Evolutionary conservation across 805 yeast genomes (phyloP).

Genomic region (Candida xiaguanensis): DNA sequence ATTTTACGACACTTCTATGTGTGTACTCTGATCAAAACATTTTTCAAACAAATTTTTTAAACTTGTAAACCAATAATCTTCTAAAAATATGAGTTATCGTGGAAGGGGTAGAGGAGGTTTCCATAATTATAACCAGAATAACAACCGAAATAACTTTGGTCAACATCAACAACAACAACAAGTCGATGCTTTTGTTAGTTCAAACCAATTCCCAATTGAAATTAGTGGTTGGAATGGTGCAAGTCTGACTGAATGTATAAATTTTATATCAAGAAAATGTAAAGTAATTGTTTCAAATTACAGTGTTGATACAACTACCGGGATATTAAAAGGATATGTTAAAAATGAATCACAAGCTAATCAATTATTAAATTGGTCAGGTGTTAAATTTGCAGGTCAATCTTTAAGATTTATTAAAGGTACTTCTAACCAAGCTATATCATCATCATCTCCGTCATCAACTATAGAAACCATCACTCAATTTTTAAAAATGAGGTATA

Average conservation of each 20-base stretch:
- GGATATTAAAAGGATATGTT: conserved; percentile 59
- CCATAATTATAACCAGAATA: conserved; percentile 13
- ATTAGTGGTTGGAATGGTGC: conserved; percentile 84
- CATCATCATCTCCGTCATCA: conserved; percentile 10
- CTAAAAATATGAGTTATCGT: conserved; percentile 30
- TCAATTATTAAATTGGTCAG: conserved; percentile 57
- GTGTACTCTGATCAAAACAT: conserved; percentile 1
- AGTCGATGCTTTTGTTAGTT: conserved; percentile 24
- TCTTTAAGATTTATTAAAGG: conserved; percentile 50
- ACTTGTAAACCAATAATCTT: neutral
- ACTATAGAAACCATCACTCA: conserved; percentile 52
- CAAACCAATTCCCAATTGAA: conserved; percentile 49
- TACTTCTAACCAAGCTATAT: conserved; percentile 6
- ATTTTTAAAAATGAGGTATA: conserved; percentile 66
- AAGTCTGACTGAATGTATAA: conserved; percentile 59
- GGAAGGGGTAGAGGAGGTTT: conserved; percentile 34
- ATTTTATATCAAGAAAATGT: conserved; percentile 67
- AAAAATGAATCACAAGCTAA: conserved; percentile 53
- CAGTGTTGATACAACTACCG: conserved; percentile 44
- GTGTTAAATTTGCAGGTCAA: conserved; percentile 80
- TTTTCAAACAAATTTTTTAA: conserved; percentile 1
- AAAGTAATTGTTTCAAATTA: conserved; percentile 52
- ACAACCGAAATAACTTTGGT: conserved; percentile 7
- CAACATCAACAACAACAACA: conserved; percentile 16
- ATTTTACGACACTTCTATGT: neutral